Percentiles rank a stretch among this genome's conserved stretches.
Conservation (phyloP, 768 basidiomycete species). For the Tulasnella sp. region DNA sequence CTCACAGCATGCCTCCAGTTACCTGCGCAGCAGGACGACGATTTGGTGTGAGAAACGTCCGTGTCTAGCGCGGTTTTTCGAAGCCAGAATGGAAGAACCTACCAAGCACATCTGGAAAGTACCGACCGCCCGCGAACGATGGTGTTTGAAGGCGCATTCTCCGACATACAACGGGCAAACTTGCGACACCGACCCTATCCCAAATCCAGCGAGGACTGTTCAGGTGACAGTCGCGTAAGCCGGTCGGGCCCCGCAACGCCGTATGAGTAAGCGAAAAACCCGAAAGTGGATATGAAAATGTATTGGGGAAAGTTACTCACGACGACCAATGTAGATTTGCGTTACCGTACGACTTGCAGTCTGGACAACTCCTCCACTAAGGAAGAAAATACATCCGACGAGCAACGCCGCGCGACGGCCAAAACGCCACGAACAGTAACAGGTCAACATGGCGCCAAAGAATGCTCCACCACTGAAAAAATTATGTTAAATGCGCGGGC, state of each 20-base stretch:
- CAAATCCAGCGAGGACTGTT: constrained; percentile 29
- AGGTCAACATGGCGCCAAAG: constrained; percentile 27
- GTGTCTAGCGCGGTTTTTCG: not conserved
- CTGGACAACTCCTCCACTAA: constrained; percentile 23
- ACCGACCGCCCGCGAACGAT: constrained; percentile 23
- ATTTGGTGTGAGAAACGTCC: not conserved
- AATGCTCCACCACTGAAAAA: constrained; percentile 29
- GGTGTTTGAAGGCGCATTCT: constrained; percentile 31
- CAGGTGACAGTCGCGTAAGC: not conserved
- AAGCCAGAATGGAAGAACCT: not conserved
- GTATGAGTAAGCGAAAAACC: constrained; percentile 13
- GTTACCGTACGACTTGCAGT: constrained; percentile 1
- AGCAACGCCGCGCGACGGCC: constrained; percentile 22
- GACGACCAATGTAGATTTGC: constrained; percentile 26
- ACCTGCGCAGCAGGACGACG: constrained; percentile 15
- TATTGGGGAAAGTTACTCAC: constrained; percentile 7
- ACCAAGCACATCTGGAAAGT: constrained; percentile 32
- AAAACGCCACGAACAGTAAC: constrained; percentile 17
- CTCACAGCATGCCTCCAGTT: constrained; percentile 33
- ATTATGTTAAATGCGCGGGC: not conserved
- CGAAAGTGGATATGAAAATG: not conserved
- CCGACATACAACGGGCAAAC: constrained; percentile 29
- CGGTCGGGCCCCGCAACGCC: not conserved
- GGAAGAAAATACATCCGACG: constrained; percentile 30
- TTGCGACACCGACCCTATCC: constrained; percentile 31